phyloP scores from a whole-genome alignment of 2,329 filamentous ascomycete genomes.

The Penicillium sp. region DNA sequence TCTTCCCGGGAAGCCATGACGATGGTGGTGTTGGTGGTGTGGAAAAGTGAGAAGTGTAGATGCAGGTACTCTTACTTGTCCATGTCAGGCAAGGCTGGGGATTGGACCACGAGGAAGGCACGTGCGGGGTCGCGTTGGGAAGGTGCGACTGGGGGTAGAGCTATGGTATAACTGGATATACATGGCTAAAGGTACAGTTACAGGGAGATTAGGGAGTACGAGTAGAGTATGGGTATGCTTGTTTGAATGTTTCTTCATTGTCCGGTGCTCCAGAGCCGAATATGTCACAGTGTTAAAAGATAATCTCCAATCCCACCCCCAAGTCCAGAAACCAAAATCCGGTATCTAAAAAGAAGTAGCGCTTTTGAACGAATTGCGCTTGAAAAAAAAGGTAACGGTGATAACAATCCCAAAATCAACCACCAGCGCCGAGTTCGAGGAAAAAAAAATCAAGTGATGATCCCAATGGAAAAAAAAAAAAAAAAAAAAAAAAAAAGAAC shows the following conservation, averaged over 20 bases:
- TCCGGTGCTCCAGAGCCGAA: conserved; percentile 27
- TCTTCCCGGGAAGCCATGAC: conserved; percentile 3
- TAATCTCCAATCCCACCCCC: conserved; percentile 8
- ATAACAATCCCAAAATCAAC: conserved; percentile 31
- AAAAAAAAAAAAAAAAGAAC: conserved; percentile 14
- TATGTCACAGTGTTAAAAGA: conserved; percentile 20
- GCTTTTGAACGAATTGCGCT: conserved; percentile 22
- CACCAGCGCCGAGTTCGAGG: conserved; percentile 38
- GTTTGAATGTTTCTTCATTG: conserved; percentile 4
- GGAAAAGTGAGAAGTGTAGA: neutral
- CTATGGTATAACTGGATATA: neutral
- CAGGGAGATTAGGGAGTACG: neutral
- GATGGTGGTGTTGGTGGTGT: neutral
- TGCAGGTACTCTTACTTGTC: neutral
- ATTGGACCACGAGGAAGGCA: conserved; percentile 7
- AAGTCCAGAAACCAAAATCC: conserved; percentile 8
- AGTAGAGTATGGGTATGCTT: too few relatives aligned
- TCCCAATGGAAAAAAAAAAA: conserved; percentile 15
- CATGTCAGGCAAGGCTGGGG: neutral
- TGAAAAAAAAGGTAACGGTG: conserved; percentile 12
- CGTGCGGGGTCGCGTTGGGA: conserved; percentile 16
- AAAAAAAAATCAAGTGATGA: conserved; percentile 14
- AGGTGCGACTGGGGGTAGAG: neutral
- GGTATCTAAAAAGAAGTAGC: conserved; percentile 19
- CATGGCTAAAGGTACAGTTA: neutral